A percentile compares a stretch with the other conserved stretches of the same genome.
Evolutionary conservation across 2,329 filamentous ascomycete genomes (phyloP).

Genomic region (Botrytis sinoallii): DNA sequence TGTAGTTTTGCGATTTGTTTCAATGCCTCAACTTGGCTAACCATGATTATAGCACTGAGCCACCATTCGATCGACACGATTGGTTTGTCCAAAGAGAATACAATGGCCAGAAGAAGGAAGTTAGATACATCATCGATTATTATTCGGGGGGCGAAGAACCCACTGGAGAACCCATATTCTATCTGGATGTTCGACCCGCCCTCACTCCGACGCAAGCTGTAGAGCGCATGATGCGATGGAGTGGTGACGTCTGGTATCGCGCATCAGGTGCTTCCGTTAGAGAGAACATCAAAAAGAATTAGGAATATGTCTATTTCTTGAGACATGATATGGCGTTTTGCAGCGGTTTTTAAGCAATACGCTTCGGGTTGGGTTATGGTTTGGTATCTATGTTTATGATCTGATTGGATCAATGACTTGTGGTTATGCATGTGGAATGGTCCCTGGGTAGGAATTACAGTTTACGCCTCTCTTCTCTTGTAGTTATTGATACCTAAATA

Average conservation of each 20-base stretch:
- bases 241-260: conserved; percentile 84
- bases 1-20: conserved; percentile 36
- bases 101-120: conserved; percentile 64
- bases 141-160: conserved; percentile 74
- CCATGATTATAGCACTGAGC: conserved; percentile 58
- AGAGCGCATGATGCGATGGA: conserved; percentile 84
- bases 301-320: conserved; percentile 14
- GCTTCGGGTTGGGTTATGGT: background rate
- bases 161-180: conserved; percentile 91
- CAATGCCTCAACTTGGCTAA: conserved; percentile 14
- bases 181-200: conserved; percentile 88
- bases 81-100: conserved; percentile 83
- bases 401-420: background rate
- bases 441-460: background rate
- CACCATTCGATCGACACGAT: conserved; percentile 94
- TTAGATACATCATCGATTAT: conserved; percentile 96
- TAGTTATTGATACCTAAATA: conserved; percentile 20
- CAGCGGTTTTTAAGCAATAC: conserved; percentile 4
- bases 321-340: conserved; percentile 11
- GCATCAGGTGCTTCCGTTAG: conserved; percentile 35
- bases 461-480: conserved; percentile 24
- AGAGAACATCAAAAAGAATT: conserved; percentile 27
- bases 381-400: conserved; percentile 7
- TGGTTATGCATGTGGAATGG: conserved; percentile 1
- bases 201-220: conserved; percentile 75